Evolutionary conservation across 768 basidiomycete species (phyloP), one percentile per base, ranked within the genome.

Genomic region (Lactifluus rugatus): DNA sequence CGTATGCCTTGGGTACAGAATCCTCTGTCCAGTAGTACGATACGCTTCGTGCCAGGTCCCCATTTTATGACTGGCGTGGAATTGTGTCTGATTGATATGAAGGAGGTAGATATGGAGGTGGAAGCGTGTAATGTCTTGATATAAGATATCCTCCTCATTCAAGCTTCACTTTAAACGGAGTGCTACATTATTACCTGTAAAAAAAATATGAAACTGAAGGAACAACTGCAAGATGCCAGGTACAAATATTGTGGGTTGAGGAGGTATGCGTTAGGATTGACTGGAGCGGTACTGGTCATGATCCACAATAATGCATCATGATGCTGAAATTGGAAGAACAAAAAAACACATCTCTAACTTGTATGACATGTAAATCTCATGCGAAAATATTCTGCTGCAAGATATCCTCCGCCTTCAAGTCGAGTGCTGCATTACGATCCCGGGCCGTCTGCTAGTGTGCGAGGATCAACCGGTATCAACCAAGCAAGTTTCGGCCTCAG

Each of bases 391-490:
- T 49, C 28, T 50, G 49, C 4, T 56, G 59, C n/a, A 56, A 34
- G 42, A 56, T 56, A 41, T 60, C 59, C 48, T 60, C 58, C 7
- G 54, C 58, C 53, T 19, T 44, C 42, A 44, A 23, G 42, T 44
- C 50, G 44, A 60, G 54, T 4, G 17, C 5, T 3, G 21, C 19
- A 6, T 11, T 44, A 31, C 31, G 31, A 28, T 41, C 41, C 34
- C n/a, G n/a, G n/a, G n/a, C n/a, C n/a, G n/a, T n/a, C n/a, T n/a
- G 19, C 23, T 23, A 54, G 52, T 4, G 41, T 16, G 34, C 54
- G 46, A n/a, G 54, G 39, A 19, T 54, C 28, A n/a, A n/a, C n/a
- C n/a, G n/a, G n/a, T n/a, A n/a, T n/a, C n/a, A 37, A 23, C 19
- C 58, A 37, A 10, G 23, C 19, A 37, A 11, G 41, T 19, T 2